Conservation (phyloP, 1,284 basidiomycete species). For the Rhodotorula sp. region DNA sequence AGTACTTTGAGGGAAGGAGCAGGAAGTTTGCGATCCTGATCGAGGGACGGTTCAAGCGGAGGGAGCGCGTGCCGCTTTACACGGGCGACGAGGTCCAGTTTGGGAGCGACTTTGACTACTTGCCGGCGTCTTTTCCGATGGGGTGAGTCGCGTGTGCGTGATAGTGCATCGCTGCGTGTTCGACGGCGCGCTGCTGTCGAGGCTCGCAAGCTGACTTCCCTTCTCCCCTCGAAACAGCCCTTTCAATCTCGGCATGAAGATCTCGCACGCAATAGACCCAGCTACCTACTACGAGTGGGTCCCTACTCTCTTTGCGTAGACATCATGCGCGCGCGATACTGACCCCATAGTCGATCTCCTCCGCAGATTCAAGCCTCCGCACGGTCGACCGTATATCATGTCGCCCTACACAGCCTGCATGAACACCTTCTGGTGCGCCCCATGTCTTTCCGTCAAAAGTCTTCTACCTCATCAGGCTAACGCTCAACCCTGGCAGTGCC, state of each 20-base stretch:
- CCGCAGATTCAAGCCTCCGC: conserved; percentile 48
- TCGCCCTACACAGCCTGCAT: conserved; percentile 51
- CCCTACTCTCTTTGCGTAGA: conserved; percentile 48
- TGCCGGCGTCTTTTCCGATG: conserved; percentile 29
- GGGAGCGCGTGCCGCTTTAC: conserved; percentile 41
- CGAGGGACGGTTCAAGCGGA: conserved; percentile 51
- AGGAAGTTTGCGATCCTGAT: conserved; percentile 53
- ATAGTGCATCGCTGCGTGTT: too few species aligned
- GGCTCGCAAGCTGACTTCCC: too few species aligned
- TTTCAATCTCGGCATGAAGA: conserved; percentile 52
- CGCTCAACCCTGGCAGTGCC: conserved; percentile 6
- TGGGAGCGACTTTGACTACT: conserved; percentile 43
- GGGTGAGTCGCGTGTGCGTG: not conserved
- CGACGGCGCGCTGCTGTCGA: too few species aligned
- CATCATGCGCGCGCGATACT: conserved; percentile 49
- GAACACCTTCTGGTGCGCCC: conserved; percentile 46
- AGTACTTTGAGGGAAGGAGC: conserved; percentile 47
- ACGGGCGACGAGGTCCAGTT: conserved; percentile 45
- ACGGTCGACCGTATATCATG: conserved; percentile 53
- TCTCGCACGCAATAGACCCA: conserved; percentile 51
- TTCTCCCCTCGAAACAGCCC: conserved; percentile 24
- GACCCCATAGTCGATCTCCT: conserved; percentile 49
- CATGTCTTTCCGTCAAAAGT: too few species aligned
- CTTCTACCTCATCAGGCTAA: too few species aligned
- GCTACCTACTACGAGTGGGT: conserved; percentile 44